phyloP scores from a whole-genome alignment of 2,329 filamentous ascomycete genomes.

The Diplodia sapinea region DNA sequence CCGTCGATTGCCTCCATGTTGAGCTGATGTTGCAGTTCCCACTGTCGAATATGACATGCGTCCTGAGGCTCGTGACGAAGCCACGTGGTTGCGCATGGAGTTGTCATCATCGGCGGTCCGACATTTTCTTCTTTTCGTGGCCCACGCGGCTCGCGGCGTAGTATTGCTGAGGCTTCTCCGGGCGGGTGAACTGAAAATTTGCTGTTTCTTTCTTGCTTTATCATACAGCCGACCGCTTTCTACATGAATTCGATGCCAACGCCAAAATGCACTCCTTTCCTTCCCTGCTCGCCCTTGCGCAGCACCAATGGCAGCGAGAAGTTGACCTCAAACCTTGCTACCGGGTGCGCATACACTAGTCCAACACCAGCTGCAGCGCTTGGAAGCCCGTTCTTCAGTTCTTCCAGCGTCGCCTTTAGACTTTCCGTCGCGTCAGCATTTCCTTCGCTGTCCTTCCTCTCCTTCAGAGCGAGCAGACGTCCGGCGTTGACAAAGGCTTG shows the following conservation, averaged over 20 bases:
- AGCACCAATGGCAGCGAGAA: conserved; percentile 86
- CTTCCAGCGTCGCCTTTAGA: conserved; percentile 68
- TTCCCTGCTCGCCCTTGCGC: conserved; percentile 80
- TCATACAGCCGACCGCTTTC: conserved; percentile 26
- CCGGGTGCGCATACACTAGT: conserved; percentile 91
- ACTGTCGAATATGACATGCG: not conserved
- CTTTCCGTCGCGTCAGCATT: conserved; percentile 58
- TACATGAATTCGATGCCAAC: conserved; percentile 96
- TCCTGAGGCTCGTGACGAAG: not conserved
- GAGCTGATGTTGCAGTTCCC: not conserved
- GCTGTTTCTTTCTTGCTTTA: conserved; percentile 19
- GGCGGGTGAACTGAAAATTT: not conserved
- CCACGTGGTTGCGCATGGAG: not conserved
- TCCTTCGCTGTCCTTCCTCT: conserved; percentile 44
- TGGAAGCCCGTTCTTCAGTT: conserved; percentile 76
- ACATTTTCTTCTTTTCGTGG: not conserved
- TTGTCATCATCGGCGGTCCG: not conserved
- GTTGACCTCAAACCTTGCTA: conserved; percentile 93
- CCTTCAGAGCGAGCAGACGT: conserved; percentile 75
- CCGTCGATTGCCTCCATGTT: not conserved
- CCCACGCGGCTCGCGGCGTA: not conserved
- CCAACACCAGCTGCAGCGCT: conserved; percentile 87
- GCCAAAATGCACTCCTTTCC: conserved; percentile 94
- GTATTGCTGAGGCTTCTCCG: not conserved
- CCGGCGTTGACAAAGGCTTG: conserved; percentile 94